phyloP scores from a whole-genome alignment of 2,329 filamentous ascomycete species.

The Microsporum audouinii region DNA sequence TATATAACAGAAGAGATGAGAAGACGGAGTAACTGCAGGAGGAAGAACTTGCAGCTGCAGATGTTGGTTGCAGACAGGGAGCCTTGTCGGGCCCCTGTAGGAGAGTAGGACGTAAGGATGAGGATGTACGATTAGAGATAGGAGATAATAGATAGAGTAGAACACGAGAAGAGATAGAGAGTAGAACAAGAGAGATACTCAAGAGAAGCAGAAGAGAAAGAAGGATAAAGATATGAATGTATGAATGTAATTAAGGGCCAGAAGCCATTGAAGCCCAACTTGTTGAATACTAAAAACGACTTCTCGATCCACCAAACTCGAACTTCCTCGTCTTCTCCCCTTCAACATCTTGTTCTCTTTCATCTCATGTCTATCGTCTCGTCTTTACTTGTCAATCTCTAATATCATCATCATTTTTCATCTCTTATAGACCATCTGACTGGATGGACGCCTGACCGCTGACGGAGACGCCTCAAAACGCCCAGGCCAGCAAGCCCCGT shows the following conservation, averaged over 20 bases:
- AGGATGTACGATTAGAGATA: not conserved
- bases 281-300: too few relatives aligned
- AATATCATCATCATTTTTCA: not conserved
- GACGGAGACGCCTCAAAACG: not conserved
- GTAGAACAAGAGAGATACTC: not conserved
- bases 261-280: too few relatives aligned
- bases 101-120: not conserved
- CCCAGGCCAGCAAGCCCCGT: conserved; percentile 1
- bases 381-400: too few relatives aligned
- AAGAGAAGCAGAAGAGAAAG: not conserved
- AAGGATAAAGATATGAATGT: not conserved
- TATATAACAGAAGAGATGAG: not conserved
- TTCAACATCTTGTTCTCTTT: not conserved
- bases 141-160: not conserved
- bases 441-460: not conserved
- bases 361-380: not conserved
- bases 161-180: not conserved
- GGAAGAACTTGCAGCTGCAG: not conserved
- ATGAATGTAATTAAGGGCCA: too few relatives aligned
- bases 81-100: not conserved
- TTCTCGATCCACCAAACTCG: conserved; percentile 12
- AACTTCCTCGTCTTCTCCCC: conserved; percentile 1
- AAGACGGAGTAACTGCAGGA: not conserved
- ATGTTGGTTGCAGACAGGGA: not conserved
- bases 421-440: not conserved